These are phyloP conservation scores for Carnegiea gigantea DNA, from an alignment of 179 eudicot species.

Conservation along the genomic window DNA sequence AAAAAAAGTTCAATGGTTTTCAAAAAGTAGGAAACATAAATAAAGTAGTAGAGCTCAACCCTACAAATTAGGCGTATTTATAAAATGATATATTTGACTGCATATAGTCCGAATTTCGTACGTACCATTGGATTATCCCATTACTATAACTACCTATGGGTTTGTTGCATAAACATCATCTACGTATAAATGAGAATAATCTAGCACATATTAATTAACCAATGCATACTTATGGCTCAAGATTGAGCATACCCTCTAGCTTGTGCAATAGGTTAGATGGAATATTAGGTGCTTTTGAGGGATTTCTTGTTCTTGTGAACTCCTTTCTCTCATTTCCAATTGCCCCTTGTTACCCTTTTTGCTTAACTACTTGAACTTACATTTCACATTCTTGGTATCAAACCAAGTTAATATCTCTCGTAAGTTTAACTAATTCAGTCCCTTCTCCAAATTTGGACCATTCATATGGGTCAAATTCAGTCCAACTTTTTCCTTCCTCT, in stretches of 20 bases:
- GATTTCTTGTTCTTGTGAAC: conserved; percentile 15
- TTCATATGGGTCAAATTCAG: conserved; percentile 23
- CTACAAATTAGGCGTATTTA: too few relatives aligned
- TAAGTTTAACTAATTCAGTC: conserved; percentile 22
- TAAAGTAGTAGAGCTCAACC: too few relatives aligned
- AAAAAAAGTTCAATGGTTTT: too few relatives aligned
- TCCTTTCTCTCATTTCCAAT: conserved; percentile 14
- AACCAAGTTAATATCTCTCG: background rate
- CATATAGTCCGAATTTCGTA: too few relatives aligned
- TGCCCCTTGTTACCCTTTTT: background rate
- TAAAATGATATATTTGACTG: too few relatives aligned
- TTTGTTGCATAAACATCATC: too few relatives aligned
- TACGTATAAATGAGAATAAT: too few relatives aligned
- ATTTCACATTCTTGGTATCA: background rate
- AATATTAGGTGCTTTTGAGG: background rate
- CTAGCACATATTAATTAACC: too few relatives aligned
- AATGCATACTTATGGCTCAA: background rate
- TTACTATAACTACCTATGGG: too few relatives aligned
- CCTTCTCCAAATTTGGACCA: conserved; percentile 31
- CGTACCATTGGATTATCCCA: too few relatives aligned
- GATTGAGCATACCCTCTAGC: background rate
- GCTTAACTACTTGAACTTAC: conserved; percentile 26
- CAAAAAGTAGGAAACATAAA: too few relatives aligned
- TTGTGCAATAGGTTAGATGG: conserved; percentile 13
- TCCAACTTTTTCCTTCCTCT: conserved; percentile 10